Percentiles rank a stretch among this genome's conserved stretches.
Evolutionary conservation across 169 alveolate species (phyloP).

Genomic region (Toxoplasma gondii): DNA sequence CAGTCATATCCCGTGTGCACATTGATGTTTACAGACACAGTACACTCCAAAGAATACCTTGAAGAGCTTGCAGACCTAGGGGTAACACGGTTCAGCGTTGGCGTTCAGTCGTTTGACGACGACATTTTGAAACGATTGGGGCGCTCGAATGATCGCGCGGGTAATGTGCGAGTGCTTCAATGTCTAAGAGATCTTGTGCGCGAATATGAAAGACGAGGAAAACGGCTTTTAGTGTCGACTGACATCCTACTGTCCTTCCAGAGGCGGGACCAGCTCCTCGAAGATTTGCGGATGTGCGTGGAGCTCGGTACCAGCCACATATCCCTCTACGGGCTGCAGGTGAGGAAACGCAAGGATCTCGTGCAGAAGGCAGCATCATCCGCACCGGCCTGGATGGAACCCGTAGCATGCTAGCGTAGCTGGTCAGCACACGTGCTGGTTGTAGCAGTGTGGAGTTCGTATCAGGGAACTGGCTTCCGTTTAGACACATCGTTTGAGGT

Average conservation of each 20-base stretch:
- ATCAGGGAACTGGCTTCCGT: too few relatives aligned
- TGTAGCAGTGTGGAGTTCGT: too few relatives aligned
- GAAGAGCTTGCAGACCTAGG: neutral
- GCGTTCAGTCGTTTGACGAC: neutral
- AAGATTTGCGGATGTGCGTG: neutral
- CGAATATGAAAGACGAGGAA: neutral
- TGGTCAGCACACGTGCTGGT: too few relatives aligned
- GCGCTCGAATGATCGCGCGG: neutral
- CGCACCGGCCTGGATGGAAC: too few relatives aligned
- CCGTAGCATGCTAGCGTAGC: too few relatives aligned
- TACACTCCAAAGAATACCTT: neutral
- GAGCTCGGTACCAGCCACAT: neutral
- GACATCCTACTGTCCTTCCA: neutral
- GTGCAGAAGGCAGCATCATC: neutral
- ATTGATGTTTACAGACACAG: neutral
- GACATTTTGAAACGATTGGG: neutral
- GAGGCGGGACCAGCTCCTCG: neutral
- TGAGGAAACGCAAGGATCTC: neutral
- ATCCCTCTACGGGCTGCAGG: neutral
- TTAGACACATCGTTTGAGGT: too few relatives aligned
- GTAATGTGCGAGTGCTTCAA: neutral
- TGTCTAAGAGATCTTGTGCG: neutral
- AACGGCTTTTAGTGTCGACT: neutral
- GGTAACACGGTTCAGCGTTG: neutral
- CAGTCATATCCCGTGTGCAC: neutral